Conservation (phyloP, 2,329 filamentous ascomycete genomes). For the Raffaelea ambrosiae region DNA sequence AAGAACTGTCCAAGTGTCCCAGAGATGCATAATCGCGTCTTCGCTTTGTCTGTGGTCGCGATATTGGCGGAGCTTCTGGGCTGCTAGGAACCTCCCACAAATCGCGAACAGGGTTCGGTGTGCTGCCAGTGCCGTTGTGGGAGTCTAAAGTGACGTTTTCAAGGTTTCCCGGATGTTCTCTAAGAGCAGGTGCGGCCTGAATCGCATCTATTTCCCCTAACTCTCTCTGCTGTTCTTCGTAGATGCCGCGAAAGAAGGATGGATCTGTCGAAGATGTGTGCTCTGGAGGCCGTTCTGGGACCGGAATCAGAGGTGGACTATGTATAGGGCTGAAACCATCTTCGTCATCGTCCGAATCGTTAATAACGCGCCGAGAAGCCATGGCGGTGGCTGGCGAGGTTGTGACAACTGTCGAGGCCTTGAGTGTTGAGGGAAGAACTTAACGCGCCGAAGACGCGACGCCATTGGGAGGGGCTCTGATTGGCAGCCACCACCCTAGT, state of each 20-base stretch:
- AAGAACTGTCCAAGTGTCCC: too few species aligned
- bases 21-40: slow-evolving; percentile 8
- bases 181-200: too few species aligned
- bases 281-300: not conserved
- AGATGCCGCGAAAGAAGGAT: slow-evolving; percentile 37
- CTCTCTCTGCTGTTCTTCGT: slow-evolving; percentile 40
- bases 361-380: slow-evolving; percentile 17
- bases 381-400: slow-evolving; percentile 9
- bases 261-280: slow-evolving; percentile 35
- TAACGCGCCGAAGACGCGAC: too few species aligned
- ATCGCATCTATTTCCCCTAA: too few species aligned
- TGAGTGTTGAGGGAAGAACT: too few species aligned
- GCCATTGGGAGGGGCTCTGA: too few species aligned
- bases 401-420: not conserved
- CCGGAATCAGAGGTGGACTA: slow-evolving; percentile 1
- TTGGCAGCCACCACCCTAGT: too few species aligned
- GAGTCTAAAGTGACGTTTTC: too few species aligned
- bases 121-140: too few species aligned
- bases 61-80: slow-evolving; percentile 16
- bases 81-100: slow-evolving; percentile 38
- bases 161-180: too few species aligned
- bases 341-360: slow-evolving; percentile 24
- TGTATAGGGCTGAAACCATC: slow-evolving; percentile 17
- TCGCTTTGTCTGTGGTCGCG: slow-evolving; percentile 10
- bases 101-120: slow-evolving; percentile 16